Percentiles rank a stretch among this genome's conserved stretches.
These are phyloP conservation scores for Malania oleifera DNA, from an alignment of 164 flowering plant genomes.

Conservation along the genomic window DNA sequence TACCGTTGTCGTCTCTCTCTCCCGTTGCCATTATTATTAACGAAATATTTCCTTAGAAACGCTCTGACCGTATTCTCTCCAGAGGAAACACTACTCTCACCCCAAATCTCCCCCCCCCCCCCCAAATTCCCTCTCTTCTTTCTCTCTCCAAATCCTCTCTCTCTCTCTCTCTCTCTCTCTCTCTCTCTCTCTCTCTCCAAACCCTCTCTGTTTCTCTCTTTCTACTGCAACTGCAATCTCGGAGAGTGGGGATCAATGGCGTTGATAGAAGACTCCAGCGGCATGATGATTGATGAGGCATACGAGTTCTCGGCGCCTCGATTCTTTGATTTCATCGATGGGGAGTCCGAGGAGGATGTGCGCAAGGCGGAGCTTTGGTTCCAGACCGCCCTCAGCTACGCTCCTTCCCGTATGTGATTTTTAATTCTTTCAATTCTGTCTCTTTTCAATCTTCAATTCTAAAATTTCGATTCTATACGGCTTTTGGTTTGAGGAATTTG, in stretches of 20 bases:
- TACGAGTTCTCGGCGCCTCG: constrained; percentile 86
- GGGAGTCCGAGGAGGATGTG: constrained; percentile 59
- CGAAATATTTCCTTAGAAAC: too few species aligned
- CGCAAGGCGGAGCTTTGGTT: constrained; percentile 80
- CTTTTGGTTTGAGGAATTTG: too few species aligned
- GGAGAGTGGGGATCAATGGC: constrained; percentile 12
- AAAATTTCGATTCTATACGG: too few species aligned
- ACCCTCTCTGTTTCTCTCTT: not conserved
- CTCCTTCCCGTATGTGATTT: constrained; percentile 74
- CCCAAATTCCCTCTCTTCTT: too few species aligned
- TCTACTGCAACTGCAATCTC: not conserved
- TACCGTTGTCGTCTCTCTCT: too few species aligned
- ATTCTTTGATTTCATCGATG: constrained; percentile 65
- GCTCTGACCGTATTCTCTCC: too few species aligned
- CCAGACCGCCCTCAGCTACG: constrained; percentile 51
- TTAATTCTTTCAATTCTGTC: not conserved
- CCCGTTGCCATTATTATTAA: too few species aligned
- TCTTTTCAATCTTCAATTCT: not conserved
- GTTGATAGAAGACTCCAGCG: constrained; percentile 20
- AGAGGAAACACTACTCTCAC: too few species aligned
- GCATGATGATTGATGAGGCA: constrained; percentile 44
- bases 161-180: too few species aligned
- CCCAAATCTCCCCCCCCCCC: too few species aligned
- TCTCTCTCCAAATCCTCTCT: too few species aligned
- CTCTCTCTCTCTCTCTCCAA: constrained; percentile 8